Evolutionary conservation across 495 filamentous ascomycete species (phyloP).

Genomic region (Penicillium cosmopolitanum): DNA sequence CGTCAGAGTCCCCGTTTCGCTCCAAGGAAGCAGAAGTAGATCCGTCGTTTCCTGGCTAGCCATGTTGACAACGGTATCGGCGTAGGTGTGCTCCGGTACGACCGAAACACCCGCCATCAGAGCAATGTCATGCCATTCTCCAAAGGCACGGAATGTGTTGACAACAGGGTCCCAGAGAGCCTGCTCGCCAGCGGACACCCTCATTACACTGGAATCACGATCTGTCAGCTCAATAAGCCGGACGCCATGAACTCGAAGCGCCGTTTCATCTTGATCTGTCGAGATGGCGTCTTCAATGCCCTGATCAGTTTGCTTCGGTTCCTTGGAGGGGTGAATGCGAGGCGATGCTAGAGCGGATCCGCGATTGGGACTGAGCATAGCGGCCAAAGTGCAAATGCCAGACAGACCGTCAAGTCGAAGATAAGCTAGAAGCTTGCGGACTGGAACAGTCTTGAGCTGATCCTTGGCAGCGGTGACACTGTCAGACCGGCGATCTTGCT

Average conservation of each 20-base stretch:
- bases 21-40: constrained; percentile 89
- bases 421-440: constrained; percentile 61
- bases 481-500: constrained; percentile 40
- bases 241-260: constrained; percentile 82
- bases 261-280: constrained; percentile 30
- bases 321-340: constrained; percentile 55
- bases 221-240: constrained; percentile 89
- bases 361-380: constrained; percentile 58
- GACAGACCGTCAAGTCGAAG: constrained; percentile 91
- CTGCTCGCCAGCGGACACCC: constrained; percentile 83
- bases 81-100: constrained; percentile 75
- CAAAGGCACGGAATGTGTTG: constrained; percentile 89
- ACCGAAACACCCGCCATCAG: constrained; percentile 80
- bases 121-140: constrained; percentile 80
- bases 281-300: constrained; percentile 32
- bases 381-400: constrained; percentile 81
- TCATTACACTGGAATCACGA: constrained; percentile 94
- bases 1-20: constrained; percentile 73
- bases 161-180: constrained; percentile 82
- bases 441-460: constrained; percentile 34
- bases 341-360: constrained; percentile 27
- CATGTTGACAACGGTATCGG: constrained; percentile 70
- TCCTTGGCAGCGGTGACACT: constrained; percentile 49
- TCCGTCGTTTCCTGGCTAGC: constrained; percentile 73
- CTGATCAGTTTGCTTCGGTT: constrained; percentile 24